phyloP scores from a whole-genome alignment of 768 basidiomycete species.

The Holtermannia corniformis region DNA sequence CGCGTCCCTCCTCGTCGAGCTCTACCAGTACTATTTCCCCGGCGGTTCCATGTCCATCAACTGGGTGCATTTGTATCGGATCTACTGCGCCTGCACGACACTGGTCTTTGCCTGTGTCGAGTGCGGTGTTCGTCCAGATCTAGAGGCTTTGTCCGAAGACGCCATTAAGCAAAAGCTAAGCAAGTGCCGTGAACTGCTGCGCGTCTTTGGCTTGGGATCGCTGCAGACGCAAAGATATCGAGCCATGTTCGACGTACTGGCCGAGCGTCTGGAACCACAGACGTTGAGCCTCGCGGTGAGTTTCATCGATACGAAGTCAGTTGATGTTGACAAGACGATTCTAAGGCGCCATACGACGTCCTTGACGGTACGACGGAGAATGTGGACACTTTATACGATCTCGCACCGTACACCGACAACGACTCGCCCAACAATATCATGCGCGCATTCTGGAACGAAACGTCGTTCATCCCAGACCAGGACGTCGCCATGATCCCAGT shows the following conservation, averaged over 20 bases:
- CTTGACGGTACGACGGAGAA: too few species aligned
- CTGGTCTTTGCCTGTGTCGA: conserved; percentile 7
- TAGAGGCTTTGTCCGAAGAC: conserved; percentile 1
- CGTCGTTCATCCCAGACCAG: too few species aligned
- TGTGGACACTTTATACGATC: too few species aligned
- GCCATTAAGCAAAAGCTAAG: conserved; percentile 1
- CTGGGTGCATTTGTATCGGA: conserved; percentile 10
- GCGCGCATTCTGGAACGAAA: too few species aligned
- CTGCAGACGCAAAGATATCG: conserved; percentile 4
- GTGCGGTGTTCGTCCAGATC: not conserved
- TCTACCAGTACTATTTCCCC: conserved; percentile 6
- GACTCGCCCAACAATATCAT: too few species aligned
- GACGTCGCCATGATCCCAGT: too few species aligned
- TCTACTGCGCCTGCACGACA: conserved; percentile 5
- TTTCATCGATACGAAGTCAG: too few species aligned
- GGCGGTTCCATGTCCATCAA: conserved; percentile 2
- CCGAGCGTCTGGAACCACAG: too few species aligned
- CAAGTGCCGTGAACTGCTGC: not conserved
- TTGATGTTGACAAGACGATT: too few species aligned
- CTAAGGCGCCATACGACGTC: too few species aligned
- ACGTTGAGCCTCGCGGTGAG: too few species aligned
- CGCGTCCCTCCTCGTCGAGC: conserved; percentile 5
- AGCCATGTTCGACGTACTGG: conserved; percentile 8
- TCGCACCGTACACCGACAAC: too few species aligned
- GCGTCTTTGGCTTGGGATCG: conserved; percentile 2